Conservation (phyloP, 768 basidiomycete genomes). For the Kwoniella shandongensis region DNA sequence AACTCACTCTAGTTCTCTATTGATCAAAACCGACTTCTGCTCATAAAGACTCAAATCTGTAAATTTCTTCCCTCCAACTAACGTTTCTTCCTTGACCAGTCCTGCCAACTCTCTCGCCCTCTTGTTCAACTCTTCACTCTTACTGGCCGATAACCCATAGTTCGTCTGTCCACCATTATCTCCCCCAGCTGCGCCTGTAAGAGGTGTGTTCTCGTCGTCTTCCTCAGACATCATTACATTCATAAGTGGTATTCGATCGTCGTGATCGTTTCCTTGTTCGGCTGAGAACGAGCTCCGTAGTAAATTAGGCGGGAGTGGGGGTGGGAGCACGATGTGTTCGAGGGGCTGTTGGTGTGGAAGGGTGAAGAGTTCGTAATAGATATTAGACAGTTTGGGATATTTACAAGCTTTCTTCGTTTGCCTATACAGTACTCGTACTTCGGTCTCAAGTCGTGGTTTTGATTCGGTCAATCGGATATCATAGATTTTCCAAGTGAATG, state of each 20-base stretch:
- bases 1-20: constrained; percentile 47
- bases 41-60: constrained; percentile 41
- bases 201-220: background rate
- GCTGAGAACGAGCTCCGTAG: too few species aligned
- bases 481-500: too few species aligned
- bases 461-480: too few species aligned
- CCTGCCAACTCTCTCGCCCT: constrained; percentile 16
- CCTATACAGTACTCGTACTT: too few species aligned
- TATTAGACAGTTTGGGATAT: background rate
- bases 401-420: too few species aligned
- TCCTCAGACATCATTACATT: constrained; percentile 1
- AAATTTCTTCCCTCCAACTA: constrained; percentile 23
- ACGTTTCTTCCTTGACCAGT: constrained; percentile 8
- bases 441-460: too few species aligned
- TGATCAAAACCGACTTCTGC: constrained; percentile 48
- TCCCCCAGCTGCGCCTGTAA: background rate
- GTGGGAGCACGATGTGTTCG: constrained; percentile 7
- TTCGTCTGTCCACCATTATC: constrained; percentile 1
- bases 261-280: constrained; percentile 4
- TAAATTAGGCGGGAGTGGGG: too few species aligned
- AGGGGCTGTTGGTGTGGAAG: constrained; percentile 16
- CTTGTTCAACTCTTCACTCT: constrained; percentile 7
- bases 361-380: constrained; percentile 12
- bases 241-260: constrained; percentile 4
- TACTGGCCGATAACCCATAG: background rate